Base-by-base conservation (phyloP, 2,329 filamentous ascomycete genomes). In the Cordyceps cateniannulata region DNA sequence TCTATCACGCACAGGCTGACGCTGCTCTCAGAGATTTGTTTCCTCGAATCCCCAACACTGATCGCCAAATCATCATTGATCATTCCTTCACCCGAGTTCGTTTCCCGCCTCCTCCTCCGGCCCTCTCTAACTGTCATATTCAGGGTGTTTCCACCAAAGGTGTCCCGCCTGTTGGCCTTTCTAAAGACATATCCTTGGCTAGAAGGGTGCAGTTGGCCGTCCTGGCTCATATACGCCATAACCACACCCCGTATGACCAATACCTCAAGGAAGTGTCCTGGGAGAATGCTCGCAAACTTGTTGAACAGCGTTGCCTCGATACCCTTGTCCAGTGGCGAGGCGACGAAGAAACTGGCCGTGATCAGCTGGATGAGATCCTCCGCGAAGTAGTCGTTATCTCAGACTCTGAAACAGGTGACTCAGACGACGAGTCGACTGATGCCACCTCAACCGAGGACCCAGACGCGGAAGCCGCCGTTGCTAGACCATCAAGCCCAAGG, bases 291-390 rank as follows among this genome's bases (percentile, higher is more conserved):
- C 78, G 85, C 63, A 86, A 81, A 72, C 79, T 79, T 45, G 84
- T 87, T 49, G 83, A 87, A 66, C 72, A 78, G 35, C 74, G 85
- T 16, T 88, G 85, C 64, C 75, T 88, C 50, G 85, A 87, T 65
- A 77, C 85, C 58, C 81, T 88, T 70, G 81, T 87, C 77, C 87
- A 87, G 81, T 88, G 85, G 85, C 85, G 85, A 75, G 85, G 85
- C 60, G 85, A 88, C 66, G 85, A 88, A 70, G 85, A 88, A 69
- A 87, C 81, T 20, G 85, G 85, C 27, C 82, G 85, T 53, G 85
- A 88, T 66, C 83, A 87, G 69, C 77, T 88, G 18, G 85, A 88
- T 62, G 85, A 88, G 68, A 86, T 88, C 61, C 75, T 88, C 38
- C 79, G 83, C 55, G 85, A 88, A 70, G 83, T 88, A 12, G 83